A percentile compares a stretch with the other conserved stretches of the same genome.
These are phyloP conservation scores for Ustilago esculenta DNA, from an alignment of 1,284 basidiomycete genomes.

Conservation along the genomic window DNA sequence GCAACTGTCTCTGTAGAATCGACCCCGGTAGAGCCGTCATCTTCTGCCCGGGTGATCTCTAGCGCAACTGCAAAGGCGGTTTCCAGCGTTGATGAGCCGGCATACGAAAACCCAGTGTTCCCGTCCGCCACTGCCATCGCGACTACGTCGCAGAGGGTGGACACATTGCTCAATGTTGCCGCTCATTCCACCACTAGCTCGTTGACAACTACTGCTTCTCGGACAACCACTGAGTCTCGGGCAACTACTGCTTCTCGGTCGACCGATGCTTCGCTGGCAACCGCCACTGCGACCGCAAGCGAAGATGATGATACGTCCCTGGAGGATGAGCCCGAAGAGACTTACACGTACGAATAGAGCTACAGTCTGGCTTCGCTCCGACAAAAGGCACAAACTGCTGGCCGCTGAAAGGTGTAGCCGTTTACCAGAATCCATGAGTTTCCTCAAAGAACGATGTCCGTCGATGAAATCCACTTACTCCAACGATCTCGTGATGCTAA, in stretches of 20 bases:
- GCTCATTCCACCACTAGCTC: no score
- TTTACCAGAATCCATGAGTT: no score
- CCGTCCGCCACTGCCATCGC: constrained; percentile 1
- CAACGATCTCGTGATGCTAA: no score
- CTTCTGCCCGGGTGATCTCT: neutral
- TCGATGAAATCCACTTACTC: no score
- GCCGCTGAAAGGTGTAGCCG: no score
- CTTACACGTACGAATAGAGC: constrained; percentile 9
- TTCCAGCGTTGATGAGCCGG: constrained; percentile 7
- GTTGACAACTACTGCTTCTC: no score
- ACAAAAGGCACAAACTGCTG: no score
- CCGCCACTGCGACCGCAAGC: neutral
- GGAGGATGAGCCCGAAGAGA: constrained; percentile 1
- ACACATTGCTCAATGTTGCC: neutral
- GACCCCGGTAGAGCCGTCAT: no score
- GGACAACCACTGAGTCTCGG: no score
- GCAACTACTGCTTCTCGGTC: neutral
- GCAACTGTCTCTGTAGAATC: constrained; percentile 3
- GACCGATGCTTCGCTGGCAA: neutral
- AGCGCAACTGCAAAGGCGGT: neutral
- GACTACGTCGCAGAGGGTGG: neutral
- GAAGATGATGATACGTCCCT: neutral
- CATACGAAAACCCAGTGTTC: constrained; percentile 15
- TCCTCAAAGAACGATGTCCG: no score
- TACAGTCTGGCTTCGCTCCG: neutral